Evolutionary conservation across 2,329 filamentous ascomycete species (phyloP).

Genomic region (Graphilbum ipis-grandicollis): DNA sequence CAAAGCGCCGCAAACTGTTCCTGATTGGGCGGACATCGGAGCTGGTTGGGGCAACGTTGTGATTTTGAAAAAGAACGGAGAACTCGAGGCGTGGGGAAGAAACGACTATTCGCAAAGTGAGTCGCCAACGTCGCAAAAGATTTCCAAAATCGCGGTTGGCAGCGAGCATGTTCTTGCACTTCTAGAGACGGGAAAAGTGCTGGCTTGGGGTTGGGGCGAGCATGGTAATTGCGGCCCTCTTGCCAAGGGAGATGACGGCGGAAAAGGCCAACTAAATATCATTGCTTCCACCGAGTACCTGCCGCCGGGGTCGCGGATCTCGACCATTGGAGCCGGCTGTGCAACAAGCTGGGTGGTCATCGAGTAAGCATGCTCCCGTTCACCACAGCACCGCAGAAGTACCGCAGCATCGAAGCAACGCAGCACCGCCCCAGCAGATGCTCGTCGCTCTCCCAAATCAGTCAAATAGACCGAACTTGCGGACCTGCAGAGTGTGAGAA

Average conservation of each 20-base stretch:
- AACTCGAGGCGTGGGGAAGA: constrained; percentile 59
- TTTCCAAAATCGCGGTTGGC: constrained; percentile 56
- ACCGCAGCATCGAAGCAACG: no score
- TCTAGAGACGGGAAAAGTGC: constrained; percentile 44
- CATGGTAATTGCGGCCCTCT: constrained; percentile 81
- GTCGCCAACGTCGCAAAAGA: constrained; percentile 35
- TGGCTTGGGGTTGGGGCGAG: constrained; percentile 93
- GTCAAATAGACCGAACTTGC: constrained; percentile 16
- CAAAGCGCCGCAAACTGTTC: constrained; percentile 31
- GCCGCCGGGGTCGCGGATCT: constrained; percentile 31
- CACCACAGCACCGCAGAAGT: no score
- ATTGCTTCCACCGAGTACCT: constrained; percentile 42
- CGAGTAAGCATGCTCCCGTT: not conserved
- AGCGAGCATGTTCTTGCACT: constrained; percentile 80
- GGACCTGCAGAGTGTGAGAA: constrained; percentile 10
- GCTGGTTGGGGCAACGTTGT: constrained; percentile 76
- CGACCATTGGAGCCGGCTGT: constrained; percentile 63
- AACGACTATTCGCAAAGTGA: constrained; percentile 72
- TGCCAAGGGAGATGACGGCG: constrained; percentile 34
- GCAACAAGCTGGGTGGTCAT: constrained; percentile 63
- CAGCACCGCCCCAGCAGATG: no score
- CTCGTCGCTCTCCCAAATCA: not conserved
- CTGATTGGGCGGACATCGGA: constrained; percentile 48
- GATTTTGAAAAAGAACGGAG: constrained; percentile 43
- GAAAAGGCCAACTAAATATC: constrained; percentile 51